These are phyloP conservation scores for Sclerotiophoma versabilis DNA, from an alignment of 2,329 filamentous ascomycete genomes.

Conservation along the genomic window DNA sequence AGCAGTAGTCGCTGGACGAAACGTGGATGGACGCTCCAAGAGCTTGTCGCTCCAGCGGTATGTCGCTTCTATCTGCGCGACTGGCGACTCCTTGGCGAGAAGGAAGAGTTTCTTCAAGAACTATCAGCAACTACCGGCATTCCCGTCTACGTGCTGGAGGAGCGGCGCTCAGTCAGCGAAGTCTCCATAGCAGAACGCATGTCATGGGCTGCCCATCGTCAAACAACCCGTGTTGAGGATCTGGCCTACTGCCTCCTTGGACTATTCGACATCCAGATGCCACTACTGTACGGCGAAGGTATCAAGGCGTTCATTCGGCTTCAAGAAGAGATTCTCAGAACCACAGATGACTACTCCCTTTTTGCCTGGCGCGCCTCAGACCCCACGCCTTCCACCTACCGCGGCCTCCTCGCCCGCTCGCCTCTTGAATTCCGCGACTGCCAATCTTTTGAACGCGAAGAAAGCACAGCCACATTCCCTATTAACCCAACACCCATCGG, in stretches of 20 bases:
- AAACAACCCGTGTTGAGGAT: slow-evolving; percentile 40
- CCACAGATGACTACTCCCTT: slow-evolving; percentile 37
- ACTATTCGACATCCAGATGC: slow-evolving; percentile 44
- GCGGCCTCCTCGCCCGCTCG: slow-evolving; percentile 35
- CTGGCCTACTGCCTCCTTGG: slow-evolving; percentile 40
- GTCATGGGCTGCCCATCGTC: slow-evolving; percentile 38
- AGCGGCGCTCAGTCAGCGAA: slow-evolving; percentile 22
- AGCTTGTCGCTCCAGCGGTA: slow-evolving; percentile 33
- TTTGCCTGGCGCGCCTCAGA: slow-evolving; percentile 33
- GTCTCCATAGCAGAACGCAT: slow-evolving; percentile 37
- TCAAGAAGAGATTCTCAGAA: slow-evolving; percentile 39
- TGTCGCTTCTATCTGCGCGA: slow-evolving; percentile 37
- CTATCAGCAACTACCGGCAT: slow-evolving; percentile 36
- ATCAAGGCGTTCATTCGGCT: slow-evolving; percentile 36
- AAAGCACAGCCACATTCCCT: slow-evolving; percentile 24
- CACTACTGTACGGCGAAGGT: slow-evolving; percentile 40
- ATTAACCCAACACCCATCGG: slow-evolving; percentile 32
- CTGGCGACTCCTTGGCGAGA: slow-evolving; percentile 38
- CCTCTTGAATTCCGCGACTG: slow-evolving; percentile 32
- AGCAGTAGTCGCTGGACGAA: slow-evolving; percentile 32
- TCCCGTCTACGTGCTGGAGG: slow-evolving; percentile 31
- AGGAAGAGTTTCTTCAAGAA: slow-evolving; percentile 32
- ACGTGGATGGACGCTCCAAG: slow-evolving; percentile 42
- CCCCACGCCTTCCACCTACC: slow-evolving; percentile 26
- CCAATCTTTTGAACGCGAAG: slow-evolving; percentile 31